Evolutionary conservation across 768 basidiomycete genomes (phyloP).

Genomic region (Suillus placidus): DNA sequence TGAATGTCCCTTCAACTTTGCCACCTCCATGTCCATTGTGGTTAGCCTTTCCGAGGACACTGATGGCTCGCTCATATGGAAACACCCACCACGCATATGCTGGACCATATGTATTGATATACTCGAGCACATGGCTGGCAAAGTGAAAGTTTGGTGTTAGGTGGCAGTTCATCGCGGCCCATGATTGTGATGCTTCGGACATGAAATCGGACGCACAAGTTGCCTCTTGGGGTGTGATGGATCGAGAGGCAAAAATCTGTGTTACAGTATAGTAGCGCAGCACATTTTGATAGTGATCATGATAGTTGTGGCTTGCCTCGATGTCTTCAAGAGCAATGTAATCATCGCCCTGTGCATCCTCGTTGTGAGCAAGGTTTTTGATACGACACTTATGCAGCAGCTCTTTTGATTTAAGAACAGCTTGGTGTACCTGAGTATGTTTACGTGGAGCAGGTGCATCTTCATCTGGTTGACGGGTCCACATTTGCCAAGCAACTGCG

Average conservation of each 20-base stretch:
- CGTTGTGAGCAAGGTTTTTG: not conserved
- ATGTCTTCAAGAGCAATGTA: not conserved
- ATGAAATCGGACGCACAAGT: not conserved
- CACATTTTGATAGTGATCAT: not conserved
- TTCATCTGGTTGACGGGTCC: not conserved
- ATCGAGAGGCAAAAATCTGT: not conserved
- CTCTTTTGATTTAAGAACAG: not conserved
- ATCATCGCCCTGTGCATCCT: not conserved
- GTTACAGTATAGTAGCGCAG: not conserved
- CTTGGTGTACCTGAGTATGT: not conserved
- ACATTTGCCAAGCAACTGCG: not conserved
- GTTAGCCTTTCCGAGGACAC: not conserved
- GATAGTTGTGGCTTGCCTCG: not conserved
- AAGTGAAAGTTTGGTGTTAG: not conserved
- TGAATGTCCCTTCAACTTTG: constrained; percentile 1
- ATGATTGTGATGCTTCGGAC: not conserved
- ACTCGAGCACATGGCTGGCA: not conserved
- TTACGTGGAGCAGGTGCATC: not conserved
- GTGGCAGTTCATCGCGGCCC: not conserved
- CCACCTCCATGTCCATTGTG: constrained; percentile 5
- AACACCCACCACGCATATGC: not conserved
- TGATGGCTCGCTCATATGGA: not conserved
- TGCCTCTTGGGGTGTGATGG: not conserved
- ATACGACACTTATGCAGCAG: not conserved
- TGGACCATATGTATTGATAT: not conserved